phyloP scores from a whole-genome alignment of 2,329 filamentous ascomycete species.

The Fonsecaea nubica region DNA sequence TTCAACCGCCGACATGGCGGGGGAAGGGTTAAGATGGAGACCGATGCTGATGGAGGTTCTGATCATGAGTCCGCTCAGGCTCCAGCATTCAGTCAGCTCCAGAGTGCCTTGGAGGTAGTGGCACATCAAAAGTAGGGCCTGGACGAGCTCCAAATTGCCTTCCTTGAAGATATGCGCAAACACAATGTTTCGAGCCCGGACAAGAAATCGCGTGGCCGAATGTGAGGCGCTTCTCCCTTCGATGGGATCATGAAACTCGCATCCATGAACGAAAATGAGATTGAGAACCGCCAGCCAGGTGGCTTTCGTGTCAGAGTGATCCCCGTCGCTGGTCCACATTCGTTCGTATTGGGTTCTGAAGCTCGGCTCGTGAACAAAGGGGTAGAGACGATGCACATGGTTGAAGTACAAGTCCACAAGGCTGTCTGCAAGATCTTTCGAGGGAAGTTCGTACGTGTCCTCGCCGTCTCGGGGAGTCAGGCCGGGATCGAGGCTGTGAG shows the following conservation, averaged over 20 bases:
- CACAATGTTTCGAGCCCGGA: conserved; percentile 10
- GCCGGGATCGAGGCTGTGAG: background rate
- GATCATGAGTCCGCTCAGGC: conserved; percentile 10
- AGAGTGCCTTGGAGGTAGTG: conserved; percentile 25
- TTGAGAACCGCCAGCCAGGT: conserved; percentile 18
- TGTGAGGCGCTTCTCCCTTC: background rate
- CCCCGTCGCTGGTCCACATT: conserved; percentile 8
- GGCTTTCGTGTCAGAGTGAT: conserved; percentile 4
- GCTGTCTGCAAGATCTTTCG: conserved; percentile 7
- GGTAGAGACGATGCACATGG: conserved; percentile 14
- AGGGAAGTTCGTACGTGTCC: background rate
- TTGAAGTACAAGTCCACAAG: conserved; percentile 23
- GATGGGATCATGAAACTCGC: conserved; percentile 12
- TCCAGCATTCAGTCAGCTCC: conserved; percentile 28
- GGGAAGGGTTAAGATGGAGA: conserved; percentile 11
- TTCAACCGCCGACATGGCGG: conserved; percentile 6
- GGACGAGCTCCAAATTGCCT: conserved; percentile 17
- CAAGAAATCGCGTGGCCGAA: conserved; percentile 8
- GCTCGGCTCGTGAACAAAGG: conserved; percentile 17
- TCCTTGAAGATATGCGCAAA: conserved; percentile 14
- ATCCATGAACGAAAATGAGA: conserved; percentile 16
- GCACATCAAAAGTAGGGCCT: conserved; percentile 25
- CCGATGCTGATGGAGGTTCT: conserved; percentile 16
- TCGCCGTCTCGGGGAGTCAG: conserved; percentile 4
- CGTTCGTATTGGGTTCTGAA: conserved; percentile 18